These are phyloP conservation scores for Talaromyces marneffei DNA, from an alignment of 2,329 filamentous ascomycete species.

Conservation along the genomic window DNA sequence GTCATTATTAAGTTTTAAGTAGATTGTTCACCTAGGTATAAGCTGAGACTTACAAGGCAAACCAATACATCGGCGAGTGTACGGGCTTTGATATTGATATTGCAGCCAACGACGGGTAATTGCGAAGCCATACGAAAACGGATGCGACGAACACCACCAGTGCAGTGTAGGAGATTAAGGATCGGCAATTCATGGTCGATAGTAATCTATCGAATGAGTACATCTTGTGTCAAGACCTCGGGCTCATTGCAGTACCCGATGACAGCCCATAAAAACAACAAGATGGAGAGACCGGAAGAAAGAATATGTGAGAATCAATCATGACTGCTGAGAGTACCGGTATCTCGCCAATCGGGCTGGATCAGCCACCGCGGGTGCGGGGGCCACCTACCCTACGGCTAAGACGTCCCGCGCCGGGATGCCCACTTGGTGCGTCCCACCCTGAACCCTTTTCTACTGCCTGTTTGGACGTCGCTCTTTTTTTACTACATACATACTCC, in stretches of 20 bases:
- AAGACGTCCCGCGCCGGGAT: too few relatives aligned
- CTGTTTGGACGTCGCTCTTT: too few relatives aligned
- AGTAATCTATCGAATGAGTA: not conserved
- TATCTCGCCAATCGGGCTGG: too few relatives aligned
- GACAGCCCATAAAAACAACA: not conserved
- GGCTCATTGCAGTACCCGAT: not conserved
- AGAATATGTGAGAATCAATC: too few relatives aligned
- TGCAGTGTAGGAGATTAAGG: constrained; percentile 3
- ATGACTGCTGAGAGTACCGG: too few relatives aligned
- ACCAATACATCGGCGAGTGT: constrained; percentile 9
- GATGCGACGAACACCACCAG: constrained; percentile 9
- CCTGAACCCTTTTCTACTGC: too few relatives aligned
- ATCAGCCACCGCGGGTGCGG: too few relatives aligned
- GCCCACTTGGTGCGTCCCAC: not conserved
- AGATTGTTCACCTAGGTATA: too few relatives aligned
- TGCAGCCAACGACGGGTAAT: not conserved
- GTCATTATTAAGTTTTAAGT: not conserved
- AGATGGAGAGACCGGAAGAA: not conserved
- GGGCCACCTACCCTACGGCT: too few relatives aligned
- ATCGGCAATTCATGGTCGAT: constrained; percentile 10
- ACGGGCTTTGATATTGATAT: constrained; percentile 1
- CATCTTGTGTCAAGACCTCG: not conserved
- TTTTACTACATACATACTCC: not conserved
- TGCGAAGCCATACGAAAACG: constrained; percentile 9
- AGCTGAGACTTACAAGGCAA: constrained; percentile 12